Base-by-base conservation (phyloP, 257 asterid genomes). In the Solanum rostratum region DNA sequence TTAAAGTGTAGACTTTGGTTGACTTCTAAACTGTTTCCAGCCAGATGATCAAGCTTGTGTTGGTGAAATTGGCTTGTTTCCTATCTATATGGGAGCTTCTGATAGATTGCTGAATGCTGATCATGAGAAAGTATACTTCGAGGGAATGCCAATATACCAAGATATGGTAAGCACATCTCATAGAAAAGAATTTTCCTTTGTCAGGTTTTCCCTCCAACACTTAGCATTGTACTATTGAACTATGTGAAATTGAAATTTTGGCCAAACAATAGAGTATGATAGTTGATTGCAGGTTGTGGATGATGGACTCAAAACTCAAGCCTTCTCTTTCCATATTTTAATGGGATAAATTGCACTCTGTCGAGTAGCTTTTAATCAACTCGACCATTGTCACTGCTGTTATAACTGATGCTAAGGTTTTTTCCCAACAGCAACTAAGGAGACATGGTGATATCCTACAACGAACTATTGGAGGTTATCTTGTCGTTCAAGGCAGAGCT, bases 371-470 rank as follows among this genome's bases (percentile, higher is more conserved):
- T 50, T 54, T 49, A 52, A 83, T 39, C 53, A 24, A 74, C 45
- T 88, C 84, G 53, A 65, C 37, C 29, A 27, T 20, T 68, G 80
- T 20, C 33, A 30, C 49, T 65, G 79, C 16, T 43, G 46, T 53
- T 41, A 27, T 33, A 33, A 12, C 22, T 16, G 19, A 73, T 55
- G 60, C 41, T 24, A 65, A 22, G n/a, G 60, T 84, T 30, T 18
- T 62, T 10, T 85, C 4, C 30, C 10, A 49, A 49, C 93, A 94
- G 98, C 92, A 90, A 93, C 97, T 96, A 49, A 91, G 99, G 85
- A 92, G 99, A 87, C 99, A 96, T 24, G 98, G 99, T 27, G 99
- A 96, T 88, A 85, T 96, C 81, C 55, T 96, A 46, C 92, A 92
- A 89, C 91, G 98, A 88, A 91, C 90, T 33, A 92, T 90, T 10